Percentiles rank a stretch among this genome's conserved stretches.
These are phyloP conservation scores for Ramalina peruviana DNA, from an alignment of 495 filamentous ascomycete genomes.

Conservation along the genomic window DNA sequence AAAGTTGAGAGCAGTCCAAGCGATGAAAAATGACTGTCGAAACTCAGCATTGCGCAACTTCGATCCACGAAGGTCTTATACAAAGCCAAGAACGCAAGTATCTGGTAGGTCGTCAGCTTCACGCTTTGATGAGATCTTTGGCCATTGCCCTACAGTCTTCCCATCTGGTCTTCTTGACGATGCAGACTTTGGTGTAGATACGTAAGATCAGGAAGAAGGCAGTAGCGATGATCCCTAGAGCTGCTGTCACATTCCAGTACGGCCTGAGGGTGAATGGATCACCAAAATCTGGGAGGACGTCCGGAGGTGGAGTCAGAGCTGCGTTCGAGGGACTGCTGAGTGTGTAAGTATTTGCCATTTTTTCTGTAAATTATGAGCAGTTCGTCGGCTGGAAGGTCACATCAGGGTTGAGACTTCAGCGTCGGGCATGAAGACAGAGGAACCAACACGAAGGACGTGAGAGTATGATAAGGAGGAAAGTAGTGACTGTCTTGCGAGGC, in stretches of 20 bases:
- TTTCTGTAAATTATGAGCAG: too few species aligned
- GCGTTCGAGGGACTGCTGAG: not conserved
- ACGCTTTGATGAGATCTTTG: not conserved
- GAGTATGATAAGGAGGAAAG: too few species aligned
- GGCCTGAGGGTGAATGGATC: conserved; percentile 8
- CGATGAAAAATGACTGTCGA: not conserved
- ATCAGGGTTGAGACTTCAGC: too few species aligned
- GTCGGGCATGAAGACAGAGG: too few species aligned
- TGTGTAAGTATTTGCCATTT: too few species aligned
- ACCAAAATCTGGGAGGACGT: conserved; percentile 4
- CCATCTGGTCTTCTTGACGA: conserved; percentile 5
- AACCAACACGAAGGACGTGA: too few species aligned
- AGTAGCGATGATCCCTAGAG: not conserved
- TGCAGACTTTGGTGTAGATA: conserved; percentile 5
- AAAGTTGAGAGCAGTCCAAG: not conserved
- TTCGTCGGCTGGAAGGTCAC: too few species aligned
- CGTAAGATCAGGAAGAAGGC: not conserved
- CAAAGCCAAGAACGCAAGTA: not conserved
- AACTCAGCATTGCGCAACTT: not conserved
- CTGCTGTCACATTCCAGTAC: conserved; percentile 1
- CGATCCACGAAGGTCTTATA: not conserved
- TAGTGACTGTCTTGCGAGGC: too few species aligned
- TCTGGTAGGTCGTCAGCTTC: not conserved
- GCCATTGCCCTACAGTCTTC: conserved; percentile 10
- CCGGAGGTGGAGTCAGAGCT: conserved; percentile 9